Evolutionary conservation across 176 grass and related monocot species (phyloP).

Genomic region (Olyra latifolia): DNA sequence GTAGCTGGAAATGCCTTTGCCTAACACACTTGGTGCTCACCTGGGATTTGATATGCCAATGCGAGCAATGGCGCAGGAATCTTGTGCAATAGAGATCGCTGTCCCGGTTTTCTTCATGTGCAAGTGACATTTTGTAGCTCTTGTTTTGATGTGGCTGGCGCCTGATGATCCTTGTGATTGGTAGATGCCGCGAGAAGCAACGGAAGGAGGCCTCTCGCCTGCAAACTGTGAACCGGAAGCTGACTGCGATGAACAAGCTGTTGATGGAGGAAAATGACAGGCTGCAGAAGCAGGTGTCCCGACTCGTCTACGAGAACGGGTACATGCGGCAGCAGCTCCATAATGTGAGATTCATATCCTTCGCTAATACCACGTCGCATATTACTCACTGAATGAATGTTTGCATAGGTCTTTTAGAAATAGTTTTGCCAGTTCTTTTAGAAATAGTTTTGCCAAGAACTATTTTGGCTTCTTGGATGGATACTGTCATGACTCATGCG

Average conservation of each 20-base stretch:
- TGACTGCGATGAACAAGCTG: slow-evolving; percentile 98
- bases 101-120: slow-evolving; percentile 23
- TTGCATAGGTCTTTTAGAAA: background rate
- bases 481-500: background rate
- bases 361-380: background rate
- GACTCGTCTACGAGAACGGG: slow-evolving; percentile 92
- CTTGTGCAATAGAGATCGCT: background rate
- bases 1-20: slow-evolving; percentile 24
- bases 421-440: background rate
- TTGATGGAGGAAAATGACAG: slow-evolving; percentile 99
- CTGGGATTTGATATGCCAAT: slow-evolving; percentile 27
- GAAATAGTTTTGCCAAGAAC: background rate
- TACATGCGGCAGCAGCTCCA: slow-evolving; percentile 82
- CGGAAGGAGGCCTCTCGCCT: slow-evolving; percentile 92
- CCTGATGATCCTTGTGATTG: slow-evolving; percentile 18
- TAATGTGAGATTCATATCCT: slow-evolving; percentile 52
- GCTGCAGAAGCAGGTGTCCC: slow-evolving; percentile 97
- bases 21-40: slow-evolving; percentile 17
- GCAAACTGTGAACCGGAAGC: slow-evolving; percentile 88
- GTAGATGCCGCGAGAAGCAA: slow-evolving; percentile 96
- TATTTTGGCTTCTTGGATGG: background rate
- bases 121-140: slow-evolving; percentile 23
- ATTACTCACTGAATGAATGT: background rate
- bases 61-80: background rate
- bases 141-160: background rate